Conservation (phyloP, 768 basidiomycete genomes). For the Leccinum rimulosum region DNA sequence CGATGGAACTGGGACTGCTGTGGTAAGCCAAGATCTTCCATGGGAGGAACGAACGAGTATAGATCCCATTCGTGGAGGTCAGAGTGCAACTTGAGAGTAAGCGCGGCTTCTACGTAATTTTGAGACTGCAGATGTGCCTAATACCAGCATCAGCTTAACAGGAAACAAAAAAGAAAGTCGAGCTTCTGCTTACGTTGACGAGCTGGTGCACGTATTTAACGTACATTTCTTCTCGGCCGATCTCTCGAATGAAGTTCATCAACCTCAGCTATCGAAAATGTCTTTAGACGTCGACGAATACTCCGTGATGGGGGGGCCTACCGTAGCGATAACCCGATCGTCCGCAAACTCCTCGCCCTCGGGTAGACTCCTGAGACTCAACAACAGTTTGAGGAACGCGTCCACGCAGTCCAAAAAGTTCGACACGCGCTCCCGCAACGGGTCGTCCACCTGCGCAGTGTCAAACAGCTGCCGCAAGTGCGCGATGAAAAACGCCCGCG, state of each 20-base stretch:
- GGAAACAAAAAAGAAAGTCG: not conserved
- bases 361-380: conserved; percentile 84
- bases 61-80: conserved; percentile 92
- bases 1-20: conserved; percentile 93
- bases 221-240: conserved; percentile 91
- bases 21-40: conserved; percentile 87
- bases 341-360: conserved; percentile 94
- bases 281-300: conserved; percentile 8
- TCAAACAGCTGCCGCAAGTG: conserved; percentile 91
- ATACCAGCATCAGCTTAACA: conserved; percentile 31
- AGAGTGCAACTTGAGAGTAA: conserved; percentile 91
- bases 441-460: conserved; percentile 73
- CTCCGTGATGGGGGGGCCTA: conserved; percentile 30
- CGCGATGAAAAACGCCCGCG: conserved; percentile 88
- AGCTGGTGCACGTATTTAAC: conserved; percentile 96
- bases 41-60: conserved; percentile 74
- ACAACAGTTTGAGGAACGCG: conserved; percentile 85
- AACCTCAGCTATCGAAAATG: conserved; percentile 59
- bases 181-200: conserved; percentile 62
- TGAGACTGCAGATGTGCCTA: conserved; percentile 88
- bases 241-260: conserved; percentile 92
- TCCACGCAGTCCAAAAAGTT: conserved; percentile 88
- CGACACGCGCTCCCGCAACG: conserved; percentile 72
- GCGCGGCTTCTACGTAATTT: conserved; percentile 89
- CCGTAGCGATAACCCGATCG: conserved; percentile 91